Evolutionary conservation across 768 basidiomycete species (phyloP).

Genomic region (Agrocybe chaxingu): DNA sequence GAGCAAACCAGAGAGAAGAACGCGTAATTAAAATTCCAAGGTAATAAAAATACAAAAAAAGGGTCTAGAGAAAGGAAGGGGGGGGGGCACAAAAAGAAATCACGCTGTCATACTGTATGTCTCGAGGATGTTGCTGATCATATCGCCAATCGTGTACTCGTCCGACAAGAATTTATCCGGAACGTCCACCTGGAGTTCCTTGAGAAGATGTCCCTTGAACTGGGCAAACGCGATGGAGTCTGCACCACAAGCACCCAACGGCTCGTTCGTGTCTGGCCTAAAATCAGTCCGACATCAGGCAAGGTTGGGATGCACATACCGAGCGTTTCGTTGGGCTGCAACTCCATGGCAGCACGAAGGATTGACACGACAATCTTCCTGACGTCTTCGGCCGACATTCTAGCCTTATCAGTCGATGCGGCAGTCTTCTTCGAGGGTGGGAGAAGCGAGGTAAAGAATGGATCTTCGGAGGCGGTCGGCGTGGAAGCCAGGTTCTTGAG

Average conservation of each 20-base stretch:
- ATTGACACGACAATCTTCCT: slow-evolving; percentile 17
- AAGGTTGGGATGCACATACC: slow-evolving; percentile 17
- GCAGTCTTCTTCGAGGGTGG: slow-evolving; percentile 4
- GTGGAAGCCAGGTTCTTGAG: slow-evolving; percentile 15
- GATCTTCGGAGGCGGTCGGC: slow-evolving; percentile 18
- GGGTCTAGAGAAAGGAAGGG: neutral
- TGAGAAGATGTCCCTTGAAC: slow-evolving; percentile 27
- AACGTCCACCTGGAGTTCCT: slow-evolving; percentile 28
- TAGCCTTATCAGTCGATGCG: slow-evolving; percentile 1
- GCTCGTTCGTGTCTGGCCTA: slow-evolving; percentile 21
- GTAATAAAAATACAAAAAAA: neutral
- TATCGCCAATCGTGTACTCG: slow-evolving; percentile 26
- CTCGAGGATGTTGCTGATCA: slow-evolving; percentile 24
- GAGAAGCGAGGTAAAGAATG: slow-evolving; percentile 18
- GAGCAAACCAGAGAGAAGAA: too few relatives aligned
- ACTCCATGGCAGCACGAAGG: slow-evolving; percentile 24
- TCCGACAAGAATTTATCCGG: slow-evolving; percentile 30
- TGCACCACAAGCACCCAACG: slow-evolving; percentile 26
- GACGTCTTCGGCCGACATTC: slow-evolving; percentile 15
- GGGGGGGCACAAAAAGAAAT: neutral
- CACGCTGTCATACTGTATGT: slow-evolving; percentile 10
- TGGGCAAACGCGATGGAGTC: slow-evolving; percentile 34
- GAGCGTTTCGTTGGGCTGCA: slow-evolving; percentile 23
- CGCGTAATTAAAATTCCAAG: too few relatives aligned
- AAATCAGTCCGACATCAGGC: neutral